phyloP scores from a whole-genome alignment of 2,329 filamentous ascomycete genomes.

The Aspergillus puulaauensis region DNA sequence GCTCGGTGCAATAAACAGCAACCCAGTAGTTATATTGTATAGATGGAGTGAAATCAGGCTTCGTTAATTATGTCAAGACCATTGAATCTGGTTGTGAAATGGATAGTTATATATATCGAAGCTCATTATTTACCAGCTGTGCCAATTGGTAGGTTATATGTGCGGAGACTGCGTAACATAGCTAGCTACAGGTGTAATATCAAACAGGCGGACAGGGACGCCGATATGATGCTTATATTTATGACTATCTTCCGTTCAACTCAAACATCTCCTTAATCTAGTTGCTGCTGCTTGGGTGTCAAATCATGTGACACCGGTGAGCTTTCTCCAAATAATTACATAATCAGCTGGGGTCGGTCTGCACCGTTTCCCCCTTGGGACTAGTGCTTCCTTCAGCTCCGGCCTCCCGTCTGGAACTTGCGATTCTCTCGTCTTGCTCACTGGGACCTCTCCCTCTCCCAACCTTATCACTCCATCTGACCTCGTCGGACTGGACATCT shows the following conservation, averaged over 20 bases:
- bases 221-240: no score
- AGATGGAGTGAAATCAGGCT: not conserved
- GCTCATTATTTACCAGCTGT: no score
- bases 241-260: no score
- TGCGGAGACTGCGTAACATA: no score
- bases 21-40: not conserved
- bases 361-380: conserved; percentile 4
- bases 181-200: no score
- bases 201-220: no score
- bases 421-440: not conserved
- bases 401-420: conserved; percentile 5
- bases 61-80: not conserved
- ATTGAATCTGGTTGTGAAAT: no score
- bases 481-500: conserved; percentile 17
- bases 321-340: not conserved
- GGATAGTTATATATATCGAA: no score
- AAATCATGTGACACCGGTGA: conserved; percentile 6
- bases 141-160: no score
- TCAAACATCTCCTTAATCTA: no score
- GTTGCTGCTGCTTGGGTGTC: no score
- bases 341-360: not conserved
- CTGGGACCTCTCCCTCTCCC: conserved; percentile 1
- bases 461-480: conserved; percentile 11
- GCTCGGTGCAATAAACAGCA: not conserved
- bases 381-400: conserved; percentile 11